Conservation (phyloP, 108 stramenopile species). For the Nitzschia inconspicua region DNA sequence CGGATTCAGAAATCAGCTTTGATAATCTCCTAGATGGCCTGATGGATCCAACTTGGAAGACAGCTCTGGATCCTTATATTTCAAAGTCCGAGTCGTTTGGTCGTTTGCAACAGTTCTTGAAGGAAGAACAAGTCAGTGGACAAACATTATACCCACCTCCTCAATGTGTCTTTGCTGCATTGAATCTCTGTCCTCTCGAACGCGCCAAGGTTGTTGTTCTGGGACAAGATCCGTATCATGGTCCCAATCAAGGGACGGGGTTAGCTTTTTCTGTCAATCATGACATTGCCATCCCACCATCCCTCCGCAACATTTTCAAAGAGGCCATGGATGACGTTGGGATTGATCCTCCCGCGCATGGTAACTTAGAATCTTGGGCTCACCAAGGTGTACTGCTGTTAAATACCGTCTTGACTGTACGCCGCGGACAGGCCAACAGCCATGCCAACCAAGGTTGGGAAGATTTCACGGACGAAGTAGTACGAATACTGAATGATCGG, state of each 20-base stretch:
- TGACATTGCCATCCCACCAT: constrained; percentile 81
- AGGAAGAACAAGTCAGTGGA: background rate
- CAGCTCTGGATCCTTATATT: constrained; percentile 20
- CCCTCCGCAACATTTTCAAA: constrained; percentile 93
- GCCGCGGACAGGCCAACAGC: constrained; percentile 81
- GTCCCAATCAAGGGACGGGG: constrained; percentile 75
- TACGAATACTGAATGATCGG: constrained; percentile 57
- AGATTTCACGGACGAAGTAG: constrained; percentile 88
- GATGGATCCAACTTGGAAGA: constrained; percentile 54
- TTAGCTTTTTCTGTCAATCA: constrained; percentile 80
- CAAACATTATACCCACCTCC: constrained; percentile 49
- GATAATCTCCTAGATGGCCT: constrained; percentile 29
- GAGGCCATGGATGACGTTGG: constrained; percentile 57
- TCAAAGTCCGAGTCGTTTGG: background rate
- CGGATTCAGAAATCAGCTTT: background rate
- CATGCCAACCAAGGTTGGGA: constrained; percentile 97
- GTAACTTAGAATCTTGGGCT: constrained; percentile 81
- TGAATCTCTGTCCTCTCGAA: constrained; percentile 84
- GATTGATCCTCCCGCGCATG: constrained; percentile 45
- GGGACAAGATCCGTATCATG: constrained; percentile 89
- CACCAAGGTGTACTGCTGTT: constrained; percentile 95
- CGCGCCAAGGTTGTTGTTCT: constrained; percentile 82
- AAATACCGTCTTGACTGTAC: constrained; percentile 95
- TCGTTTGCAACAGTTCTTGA: background rate
- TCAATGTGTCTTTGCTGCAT: constrained; percentile 80